phyloP scores from a whole-genome alignment of 2,329 filamentous ascomycete genomes.

The Bipolaris oryzae region DNA sequence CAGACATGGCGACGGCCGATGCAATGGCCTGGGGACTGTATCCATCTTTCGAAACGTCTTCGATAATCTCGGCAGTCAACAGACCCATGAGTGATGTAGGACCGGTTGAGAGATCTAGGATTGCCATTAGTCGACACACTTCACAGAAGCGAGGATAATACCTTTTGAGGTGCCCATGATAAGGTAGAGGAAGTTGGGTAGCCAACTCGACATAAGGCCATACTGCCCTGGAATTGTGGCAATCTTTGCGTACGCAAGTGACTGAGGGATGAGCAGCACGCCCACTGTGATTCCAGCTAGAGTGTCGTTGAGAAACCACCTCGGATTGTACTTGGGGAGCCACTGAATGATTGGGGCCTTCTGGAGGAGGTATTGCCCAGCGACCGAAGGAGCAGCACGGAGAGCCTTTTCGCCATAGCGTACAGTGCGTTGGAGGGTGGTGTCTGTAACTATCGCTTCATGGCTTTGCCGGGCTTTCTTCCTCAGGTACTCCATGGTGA shows the following conservation, averaged over 20 bases:
- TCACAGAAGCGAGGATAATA: constrained; percentile 1
- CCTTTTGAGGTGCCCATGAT: constrained; percentile 77
- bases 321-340: constrained; percentile 65
- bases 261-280: constrained; percentile 84
- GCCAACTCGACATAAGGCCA: constrained; percentile 90
- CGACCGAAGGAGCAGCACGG: constrained; percentile 57
- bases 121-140: constrained; percentile 42
- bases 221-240: constrained; percentile 84
- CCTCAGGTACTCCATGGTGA: constrained; percentile 33
- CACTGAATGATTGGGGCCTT: constrained; percentile 68
- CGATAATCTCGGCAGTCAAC: constrained; percentile 66
- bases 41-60: constrained; percentile 56
- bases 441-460: constrained; percentile 32
- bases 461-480: constrained; percentile 20
- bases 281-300: constrained; percentile 72
- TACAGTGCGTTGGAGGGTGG: constrained; percentile 35
- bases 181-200: constrained; percentile 94
- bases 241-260: constrained; percentile 96
- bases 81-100: constrained; percentile 70
- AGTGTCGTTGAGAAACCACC: constrained; percentile 67
- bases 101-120: constrained; percentile 67
- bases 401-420: constrained; percentile 41
- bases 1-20: constrained; percentile 66
- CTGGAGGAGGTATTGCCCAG: constrained; percentile 62
- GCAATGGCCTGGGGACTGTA: constrained; percentile 63